These are phyloP conservation scores for Adansonia digitata DNA, from an alignment of 345 rosid genomes.

Conservation along the genomic window DNA sequence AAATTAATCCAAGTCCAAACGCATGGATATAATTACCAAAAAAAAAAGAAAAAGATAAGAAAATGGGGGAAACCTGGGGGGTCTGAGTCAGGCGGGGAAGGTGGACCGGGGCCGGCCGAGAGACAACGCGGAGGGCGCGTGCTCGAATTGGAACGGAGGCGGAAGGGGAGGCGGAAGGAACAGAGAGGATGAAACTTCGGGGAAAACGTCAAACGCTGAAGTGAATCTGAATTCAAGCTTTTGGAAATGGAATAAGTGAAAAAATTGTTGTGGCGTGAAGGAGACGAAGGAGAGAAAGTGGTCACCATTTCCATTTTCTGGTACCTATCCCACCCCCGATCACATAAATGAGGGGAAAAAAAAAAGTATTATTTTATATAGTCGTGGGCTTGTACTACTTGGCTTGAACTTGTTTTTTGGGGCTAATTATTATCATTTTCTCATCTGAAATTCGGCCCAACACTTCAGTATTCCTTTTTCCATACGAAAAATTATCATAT, in stretches of 20 bases:
- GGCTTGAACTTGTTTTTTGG: neutral
- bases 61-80: constrained; percentile 33
- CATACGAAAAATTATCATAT: no score
- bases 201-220: constrained; percentile 14
- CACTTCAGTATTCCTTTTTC: no score
- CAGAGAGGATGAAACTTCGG: constrained; percentile 18
- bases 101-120: constrained; percentile 31
- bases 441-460: neutral
- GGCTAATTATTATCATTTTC: neutral
- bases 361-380: neutral
- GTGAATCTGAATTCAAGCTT: neutral
- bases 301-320: constrained; percentile 1
- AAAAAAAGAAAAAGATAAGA: neutral
- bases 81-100: constrained; percentile 41
- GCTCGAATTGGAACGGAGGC: constrained; percentile 7
- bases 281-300: neutral
- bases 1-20: neutral
- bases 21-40: neutral
- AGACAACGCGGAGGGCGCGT: constrained; percentile 18
- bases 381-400: neutral
- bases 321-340: neutral
- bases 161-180: constrained; percentile 10
- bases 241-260: neutral
- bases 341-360: neutral
- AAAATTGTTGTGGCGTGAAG: neutral